Conservation (phyloP, 352 stramenopile species). For the Globisporangium solare region DNA sequence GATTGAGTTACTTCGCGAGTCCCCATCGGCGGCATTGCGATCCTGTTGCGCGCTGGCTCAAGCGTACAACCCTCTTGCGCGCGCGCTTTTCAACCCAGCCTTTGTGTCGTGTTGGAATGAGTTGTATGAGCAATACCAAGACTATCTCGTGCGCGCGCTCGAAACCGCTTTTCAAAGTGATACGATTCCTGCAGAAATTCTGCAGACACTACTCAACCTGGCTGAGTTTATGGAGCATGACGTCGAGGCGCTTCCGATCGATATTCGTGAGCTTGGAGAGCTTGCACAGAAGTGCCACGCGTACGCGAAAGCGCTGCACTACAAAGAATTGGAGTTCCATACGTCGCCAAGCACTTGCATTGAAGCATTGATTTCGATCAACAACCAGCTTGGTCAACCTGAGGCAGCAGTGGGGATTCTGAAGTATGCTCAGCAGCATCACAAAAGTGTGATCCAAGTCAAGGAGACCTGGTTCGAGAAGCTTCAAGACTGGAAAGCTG, state of each 20-base stretch:
- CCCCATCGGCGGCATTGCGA: constrained; percentile 91
- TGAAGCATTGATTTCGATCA: constrained; percentile 98
- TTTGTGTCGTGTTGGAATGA: constrained; percentile 99
- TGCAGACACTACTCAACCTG: constrained; percentile 96
- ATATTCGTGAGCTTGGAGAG: constrained; percentile 94
- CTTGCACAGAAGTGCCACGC: constrained; percentile 95
- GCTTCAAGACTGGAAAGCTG: constrained; percentile 96
- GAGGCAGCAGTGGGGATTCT: constrained; percentile 97
- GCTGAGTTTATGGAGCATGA: constrained; percentile 99
- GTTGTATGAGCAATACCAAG: constrained; percentile 91
- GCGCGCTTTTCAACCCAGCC: constrained; percentile 96
- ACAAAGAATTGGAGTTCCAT: constrained; percentile 97
- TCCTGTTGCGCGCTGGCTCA: constrained; percentile 93
- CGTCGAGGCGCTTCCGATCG: constrained; percentile 93
- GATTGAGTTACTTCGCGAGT: constrained; percentile 96
- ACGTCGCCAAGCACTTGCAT: constrained; percentile 92
- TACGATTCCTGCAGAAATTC: constrained; percentile 93
- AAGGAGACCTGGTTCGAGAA: constrained; percentile 98
- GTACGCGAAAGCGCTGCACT: constrained; percentile 95
- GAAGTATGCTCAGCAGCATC: constrained; percentile 87
- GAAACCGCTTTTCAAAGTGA: constrained; percentile 93
- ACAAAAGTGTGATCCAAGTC: constrained; percentile 81
- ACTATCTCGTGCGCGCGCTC: constrained; percentile 91
- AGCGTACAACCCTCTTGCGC: constrained; percentile 95
- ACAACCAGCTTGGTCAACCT: constrained; percentile 96